Evolutionary conservation across 257 asterid genomes (phyloP), one percentile per base, ranked within the genome.

Genomic region (Lithospermum erythrorhizon): DNA sequence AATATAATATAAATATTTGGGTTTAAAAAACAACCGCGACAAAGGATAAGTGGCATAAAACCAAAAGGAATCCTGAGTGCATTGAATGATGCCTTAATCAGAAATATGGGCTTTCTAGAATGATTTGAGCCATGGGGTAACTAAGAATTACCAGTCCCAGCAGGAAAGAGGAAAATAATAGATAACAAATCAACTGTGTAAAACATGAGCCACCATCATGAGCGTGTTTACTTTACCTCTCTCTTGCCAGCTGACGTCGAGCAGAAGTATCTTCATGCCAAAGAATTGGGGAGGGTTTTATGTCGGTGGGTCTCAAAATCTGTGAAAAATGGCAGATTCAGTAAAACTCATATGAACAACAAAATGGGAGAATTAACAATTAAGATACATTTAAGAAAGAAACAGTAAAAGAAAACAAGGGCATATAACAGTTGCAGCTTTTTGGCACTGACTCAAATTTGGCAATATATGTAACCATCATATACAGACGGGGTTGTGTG

Each of bases 181-280:
- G 47, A 37, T 23, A 64, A 52, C 53, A 55, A 53, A 55, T 17
- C 30, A 19, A 53, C 37, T 7, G 51, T 22, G 60, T 21, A 57
- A 66, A 61, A 65, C 54, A 61, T 53, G 20, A 52, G 56, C 27
- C 27, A 55, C 32, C 21, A n/a, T 20, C 23, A 58, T 52, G n/a
- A n/a, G 53, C 21, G 27, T 18, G 60, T 22, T 61, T 21, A 66
- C 24, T 25, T 64, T 79, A 91, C 96, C 98, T 81, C 69, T 79
- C 87, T 70, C 69, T 84, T 66, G 74, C 81, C 11, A 25, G 75
- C 58, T 79, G 86, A 72, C 82, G 67, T 72, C 95, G 76, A 66
- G 87, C 79, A 53, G 91, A 78, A 52, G 76, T 65, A 56, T 91
- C 98, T 76, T 91, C 98, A 72, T 91, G 98, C 98, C 98, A 91